These are phyloP conservation scores for Alternaria brassicicola DNA, from an alignment of 2,329 filamentous ascomycete species.

Conservation along the genomic window DNA sequence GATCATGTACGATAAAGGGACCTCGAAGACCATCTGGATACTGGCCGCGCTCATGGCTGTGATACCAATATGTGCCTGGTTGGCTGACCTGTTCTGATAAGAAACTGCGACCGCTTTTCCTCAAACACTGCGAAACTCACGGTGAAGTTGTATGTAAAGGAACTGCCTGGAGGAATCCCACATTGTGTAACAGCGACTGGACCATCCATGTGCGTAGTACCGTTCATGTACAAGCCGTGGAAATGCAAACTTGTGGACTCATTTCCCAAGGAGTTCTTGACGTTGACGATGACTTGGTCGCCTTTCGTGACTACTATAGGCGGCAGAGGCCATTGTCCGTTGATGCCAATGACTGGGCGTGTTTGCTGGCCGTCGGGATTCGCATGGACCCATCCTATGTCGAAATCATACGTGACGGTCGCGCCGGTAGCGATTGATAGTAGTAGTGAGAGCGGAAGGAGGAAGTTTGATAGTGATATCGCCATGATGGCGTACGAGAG, in stretches of 20 bases:
- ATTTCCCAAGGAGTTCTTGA: conserved; percentile 71
- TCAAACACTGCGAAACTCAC: conserved; percentile 14
- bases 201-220: conserved; percentile 77
- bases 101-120: neutral
- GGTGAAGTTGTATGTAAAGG: conserved; percentile 65
- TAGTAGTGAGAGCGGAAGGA: conserved; percentile 45
- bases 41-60: conserved; percentile 67
- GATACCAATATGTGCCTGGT: conserved; percentile 68
- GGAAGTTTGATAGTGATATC: conserved; percentile 52
- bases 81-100: conserved; percentile 58
- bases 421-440: conserved; percentile 26
- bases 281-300: conserved; percentile 71
- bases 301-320: conserved; percentile 75
- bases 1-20: conserved; percentile 69
- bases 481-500: conserved; percentile 46
- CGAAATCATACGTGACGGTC: conserved; percentile 58
- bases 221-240: conserved; percentile 79
- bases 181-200: conserved; percentile 66
- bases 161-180: conserved; percentile 64
- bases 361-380: conserved; percentile 61
- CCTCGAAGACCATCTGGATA: conserved; percentile 73
- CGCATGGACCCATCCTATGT: conserved; percentile 61
- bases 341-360: conserved; percentile 69
- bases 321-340: conserved; percentile 76
- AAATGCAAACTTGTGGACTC: conserved; percentile 72